Percentiles rank a stretch among this genome's conserved stretches.
These are phyloP conservation scores for Colletotrichum sp. DNA, from an alignment of 2,329 filamentous ascomycete species.

Conservation along the genomic window DNA sequence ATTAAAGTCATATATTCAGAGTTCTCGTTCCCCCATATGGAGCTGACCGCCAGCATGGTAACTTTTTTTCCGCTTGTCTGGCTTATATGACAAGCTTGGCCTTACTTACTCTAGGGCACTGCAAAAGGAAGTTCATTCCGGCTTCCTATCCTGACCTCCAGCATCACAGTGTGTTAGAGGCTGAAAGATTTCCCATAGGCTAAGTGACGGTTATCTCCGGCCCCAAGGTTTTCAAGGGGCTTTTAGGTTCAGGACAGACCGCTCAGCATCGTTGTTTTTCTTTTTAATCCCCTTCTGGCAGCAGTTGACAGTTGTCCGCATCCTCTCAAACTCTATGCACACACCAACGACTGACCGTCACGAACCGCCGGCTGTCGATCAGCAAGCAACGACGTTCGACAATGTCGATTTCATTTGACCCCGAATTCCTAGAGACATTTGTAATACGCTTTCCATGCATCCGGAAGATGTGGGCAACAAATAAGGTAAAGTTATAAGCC, in stretches of 20 bases:
- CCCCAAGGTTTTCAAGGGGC: neutral
- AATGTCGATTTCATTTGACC: too few species aligned
- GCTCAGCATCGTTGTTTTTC: neutral
- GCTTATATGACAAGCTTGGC: neutral
- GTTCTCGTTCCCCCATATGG: neutral
- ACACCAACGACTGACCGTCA: too few species aligned
- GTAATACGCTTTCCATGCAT: too few species aligned
- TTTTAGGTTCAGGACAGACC: neutral
- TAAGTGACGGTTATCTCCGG: neutral
- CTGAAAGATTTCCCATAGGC: neutral
- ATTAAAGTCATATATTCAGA: neutral
- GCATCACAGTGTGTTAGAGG: neutral
- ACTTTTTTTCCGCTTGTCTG: neutral
- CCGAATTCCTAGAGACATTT: too few species aligned
- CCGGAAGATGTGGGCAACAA: too few species aligned
- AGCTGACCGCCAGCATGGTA: neutral
- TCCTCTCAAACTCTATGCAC: neutral
- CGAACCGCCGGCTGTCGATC: too few species aligned
- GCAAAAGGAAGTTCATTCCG: rapidly evolving
- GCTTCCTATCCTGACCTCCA: neutral
- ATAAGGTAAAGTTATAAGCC: too few species aligned
- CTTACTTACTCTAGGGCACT: neutral
- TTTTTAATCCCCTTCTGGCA: rapidly evolving
- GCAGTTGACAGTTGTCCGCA: neutral
- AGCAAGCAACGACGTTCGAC: too few species aligned